Evolutionary conservation across 495 filamentous ascomycete species (phyloP), one percentile per base, ranked within the genome.

Genomic region (Talaromyces liani): DNA sequence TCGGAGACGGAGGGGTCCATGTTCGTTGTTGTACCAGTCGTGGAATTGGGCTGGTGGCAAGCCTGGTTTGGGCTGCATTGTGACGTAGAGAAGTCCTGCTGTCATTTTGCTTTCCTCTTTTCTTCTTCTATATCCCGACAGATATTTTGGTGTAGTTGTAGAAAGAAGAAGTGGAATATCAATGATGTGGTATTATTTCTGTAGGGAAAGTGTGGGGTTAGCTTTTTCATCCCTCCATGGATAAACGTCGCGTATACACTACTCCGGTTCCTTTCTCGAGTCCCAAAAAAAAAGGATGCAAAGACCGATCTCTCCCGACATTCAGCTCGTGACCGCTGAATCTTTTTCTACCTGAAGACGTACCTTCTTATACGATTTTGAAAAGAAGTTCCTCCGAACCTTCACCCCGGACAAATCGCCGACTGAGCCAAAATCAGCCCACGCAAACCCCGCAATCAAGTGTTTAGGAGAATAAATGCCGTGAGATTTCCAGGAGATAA

Each of bases 21-120:
- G 91, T 73, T 94, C 91, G 72, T 88, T 90, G 77, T 93, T 90
- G 77, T 94, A 94, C 91, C 91, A 94, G 71, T 93, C 90, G 74
- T 92, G 88, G 77, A 93, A 92, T 69, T 89, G 85, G 63, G 84
- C 78, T 53, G 79, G 69, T n/a, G 85, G 80, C 60, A 91, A 80
- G 31, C 80, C 81, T 65, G 79, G 77, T 65, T 79, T 77, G 66
- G 88, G 88, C 70, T 90, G 85, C 88, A 91, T 91, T 25, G 88
- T 91, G 70, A 91, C 89, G 69, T 86, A 91, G 68, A 92, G 85
- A 66, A 90, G 83, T 51, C 89, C 89, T 18, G 86, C 69, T 31
- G 75, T 75, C 60, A 62, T 62, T 62, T 51, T 54, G 60, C 6
- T 31, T 6, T 27, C 16, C 34, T 10, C 6, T 51, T 54, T 18